Base-by-base conservation (phyloP, 345 rosid species). In the Gossypioides kirkii region DNA sequence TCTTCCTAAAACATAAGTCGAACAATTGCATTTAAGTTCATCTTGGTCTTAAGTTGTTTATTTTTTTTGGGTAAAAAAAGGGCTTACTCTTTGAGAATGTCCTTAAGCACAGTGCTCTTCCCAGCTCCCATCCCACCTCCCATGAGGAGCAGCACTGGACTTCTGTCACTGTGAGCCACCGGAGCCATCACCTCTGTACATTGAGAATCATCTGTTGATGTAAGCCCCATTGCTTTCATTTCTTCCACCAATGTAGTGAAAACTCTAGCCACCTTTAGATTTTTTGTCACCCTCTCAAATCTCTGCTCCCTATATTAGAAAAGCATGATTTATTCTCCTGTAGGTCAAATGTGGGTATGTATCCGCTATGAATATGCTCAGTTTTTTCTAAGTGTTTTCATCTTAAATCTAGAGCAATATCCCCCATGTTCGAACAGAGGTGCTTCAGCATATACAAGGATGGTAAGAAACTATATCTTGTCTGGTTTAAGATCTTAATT, bases 91-190 rank as follows among this genome's bases (percentile, higher is more conserved):
- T 90, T 82, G 61, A 94, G 89, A 64, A 92, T 92, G 71, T 94
- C 99, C 73, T 92, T 89, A 65, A 91, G 90, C 54, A 94, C 98
- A 38, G 98, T 92, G 92, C 98, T 92, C 82, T 94, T 94, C 22
- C 98, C 98, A 53, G 98, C 98, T 64, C 98, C 98, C 98, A 94
- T 94, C 16, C 98, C 98, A 17, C 98, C 98, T 16, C 98, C 98
- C 98, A 94, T 88, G 76, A 94, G 84, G 17, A 94, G 92, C 55
- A 92, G 91, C 63, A 92, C 94, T 0, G 94, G 98, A 81, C 98
- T 94, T 69, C 98, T 78, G 62, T 94, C 88, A 46, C 91, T 73
- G 45, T 79, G 96, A 70, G 87, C 98, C 82, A 94, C 86, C 1
- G 98, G 98, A 75, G 85, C 93, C 98, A 94, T 89, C 61, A 94